Conservation (phyloP, 2,329 filamentous ascomycete species). For the Ophiostoma angusticollis region DNA sequence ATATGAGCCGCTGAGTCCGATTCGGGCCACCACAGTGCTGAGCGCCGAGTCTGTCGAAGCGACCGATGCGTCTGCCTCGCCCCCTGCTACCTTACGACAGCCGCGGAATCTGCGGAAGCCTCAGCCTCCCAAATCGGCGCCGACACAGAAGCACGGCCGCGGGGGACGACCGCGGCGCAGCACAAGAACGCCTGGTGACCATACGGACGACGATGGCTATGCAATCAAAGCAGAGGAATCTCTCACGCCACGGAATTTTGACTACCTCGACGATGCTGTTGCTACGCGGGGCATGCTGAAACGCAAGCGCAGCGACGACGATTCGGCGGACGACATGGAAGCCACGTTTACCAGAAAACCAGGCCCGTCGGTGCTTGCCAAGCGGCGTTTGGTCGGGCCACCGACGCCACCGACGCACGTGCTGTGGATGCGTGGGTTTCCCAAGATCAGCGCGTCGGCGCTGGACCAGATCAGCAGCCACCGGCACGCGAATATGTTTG, state of each 20-base stretch:
- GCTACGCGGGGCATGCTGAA: slow-evolving; percentile 26
- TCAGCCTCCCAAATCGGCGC: too few species aligned
- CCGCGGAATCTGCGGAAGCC: slow-evolving; percentile 8
- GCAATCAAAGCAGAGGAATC: slow-evolving; percentile 46
- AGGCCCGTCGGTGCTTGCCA: slow-evolving; percentile 27
- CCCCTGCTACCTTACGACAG: neutral
- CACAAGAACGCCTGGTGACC: too few species aligned
- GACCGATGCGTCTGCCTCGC: neutral
- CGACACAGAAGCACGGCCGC: too few species aligned
- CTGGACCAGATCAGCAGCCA: slow-evolving; percentile 67
- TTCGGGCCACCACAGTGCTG: slow-evolving; percentile 27
- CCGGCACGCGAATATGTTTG: slow-evolving; percentile 68
- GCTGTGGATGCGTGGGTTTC: slow-evolving; percentile 62
- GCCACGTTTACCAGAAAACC: slow-evolving; percentile 16
- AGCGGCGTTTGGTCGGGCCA: slow-evolving; percentile 19
- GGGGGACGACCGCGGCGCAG: neutral
- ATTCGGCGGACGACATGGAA: neutral
- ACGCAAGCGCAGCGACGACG: slow-evolving; percentile 41
- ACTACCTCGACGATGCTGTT: slow-evolving; percentile 39
- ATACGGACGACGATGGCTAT: neutral
- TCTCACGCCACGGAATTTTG: slow-evolving; percentile 39
- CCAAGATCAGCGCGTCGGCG: slow-evolving; percentile 58
- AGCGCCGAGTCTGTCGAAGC: slow-evolving; percentile 1
- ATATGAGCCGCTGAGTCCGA: slow-evolving; percentile 47
- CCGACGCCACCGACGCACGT: slow-evolving; percentile 52